Evolutionary conservation across 371 early-diverging fungal genomes (phyloP), one percentile per base, ranked within the genome.

Genomic region (Dinochytrium kinnereticum): DNA sequence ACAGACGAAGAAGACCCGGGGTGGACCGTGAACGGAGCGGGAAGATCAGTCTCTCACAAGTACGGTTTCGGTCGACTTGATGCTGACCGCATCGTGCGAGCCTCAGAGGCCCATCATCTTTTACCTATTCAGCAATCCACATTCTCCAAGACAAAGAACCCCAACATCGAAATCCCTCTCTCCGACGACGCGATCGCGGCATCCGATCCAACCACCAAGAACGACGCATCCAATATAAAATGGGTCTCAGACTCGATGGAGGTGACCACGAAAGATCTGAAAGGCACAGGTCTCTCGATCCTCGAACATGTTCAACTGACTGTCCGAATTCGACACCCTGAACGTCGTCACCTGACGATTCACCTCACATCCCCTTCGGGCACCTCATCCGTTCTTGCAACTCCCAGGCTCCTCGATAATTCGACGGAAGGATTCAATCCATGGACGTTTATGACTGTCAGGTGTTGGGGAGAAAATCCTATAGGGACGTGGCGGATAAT

Each of bases 401-500:
- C 90, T 0, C 80, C 87, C n/a, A 83, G 98, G 15, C 83, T 77
- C 15, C 72, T 76, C 34, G 98, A 98, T 78, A 76, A 69, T 31
- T 86, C 88, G 75, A 69, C 74, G 3, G 83, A 81, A 15, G 98
- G 98, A 1, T 92, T 95, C 57, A 34, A 69, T 17, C 84, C 91
- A 65, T 97, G 98, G 97, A 95, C 93, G 28, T 94, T 97, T 71
- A 95, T 95, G 94, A 90, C 89, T 36, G 95, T 97, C 34, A 92
- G 91, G 80, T 93, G 94, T 74, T 98, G 98, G 98, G 81, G 81
- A n/a, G 81, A 81, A 59, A 51, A 30, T 28, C 72, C 78, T 5
- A 10, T 72, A 21, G 81, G 81, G 2, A 71, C 33, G 17, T 81
- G 81, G 81, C 61, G 36, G 24, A 17, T 61, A 34, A 7, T 37